Evolutionary conservation across 768 basidiomycete genomes (phyloP).

Genomic region (Pholiota microspora): DNA sequence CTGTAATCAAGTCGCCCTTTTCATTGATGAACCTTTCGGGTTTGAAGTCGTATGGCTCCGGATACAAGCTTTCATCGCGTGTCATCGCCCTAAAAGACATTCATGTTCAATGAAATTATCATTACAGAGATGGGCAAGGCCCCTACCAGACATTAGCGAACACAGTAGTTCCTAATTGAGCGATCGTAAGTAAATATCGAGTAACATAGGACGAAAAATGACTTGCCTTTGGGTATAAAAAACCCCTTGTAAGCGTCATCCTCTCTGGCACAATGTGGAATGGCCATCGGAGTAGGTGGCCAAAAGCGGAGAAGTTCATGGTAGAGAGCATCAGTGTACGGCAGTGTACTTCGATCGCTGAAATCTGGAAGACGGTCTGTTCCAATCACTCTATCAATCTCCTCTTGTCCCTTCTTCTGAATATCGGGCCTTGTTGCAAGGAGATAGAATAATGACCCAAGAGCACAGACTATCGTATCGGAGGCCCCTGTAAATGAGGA

Average conservation of each 20-base stretch:
- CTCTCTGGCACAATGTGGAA: slow-evolving; percentile 21
- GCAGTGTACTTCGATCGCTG: slow-evolving; percentile 24
- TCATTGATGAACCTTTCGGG: not conserved
- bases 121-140: not conserved
- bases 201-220: no score
- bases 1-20: not conserved
- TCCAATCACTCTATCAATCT: slow-evolving; percentile 33
- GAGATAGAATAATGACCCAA: slow-evolving; percentile 23
- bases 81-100: not conserved
- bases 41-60: not conserved
- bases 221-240: no score
- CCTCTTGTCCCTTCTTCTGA: slow-evolving; percentile 31
- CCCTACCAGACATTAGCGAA: not conserved
- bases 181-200: no score
- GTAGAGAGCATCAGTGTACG: slow-evolving; percentile 26
- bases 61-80: not conserved
- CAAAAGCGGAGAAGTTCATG: slow-evolving; percentile 16
- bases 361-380: slow-evolving; percentile 26
- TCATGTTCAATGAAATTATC: not conserved
- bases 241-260: slow-evolving; percentile 26
- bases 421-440: slow-evolving; percentile 28
- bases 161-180: not conserved
- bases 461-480: slow-evolving; percentile 5
- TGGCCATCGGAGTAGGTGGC: slow-evolving; percentile 13
- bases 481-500: not conserved